phyloP scores from a whole-genome alignment of 1,284 basidiomycete genomes.

The Thecaphora frezii region DNA sequence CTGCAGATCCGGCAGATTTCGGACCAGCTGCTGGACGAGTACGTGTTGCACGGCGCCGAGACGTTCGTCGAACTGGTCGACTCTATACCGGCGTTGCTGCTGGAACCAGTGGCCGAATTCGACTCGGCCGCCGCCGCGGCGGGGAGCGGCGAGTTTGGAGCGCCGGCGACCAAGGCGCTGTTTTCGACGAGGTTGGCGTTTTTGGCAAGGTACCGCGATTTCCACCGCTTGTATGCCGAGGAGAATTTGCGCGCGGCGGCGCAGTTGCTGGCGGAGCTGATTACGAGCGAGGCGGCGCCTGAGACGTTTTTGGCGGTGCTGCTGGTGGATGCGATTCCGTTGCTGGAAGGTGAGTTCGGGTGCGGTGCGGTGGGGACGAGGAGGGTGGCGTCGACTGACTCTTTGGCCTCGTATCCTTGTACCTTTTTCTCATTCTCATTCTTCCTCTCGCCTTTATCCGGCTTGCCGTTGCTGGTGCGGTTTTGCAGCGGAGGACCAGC shows the following conservation, averaged over 20 bases:
- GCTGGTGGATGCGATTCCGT: slow-evolving; percentile 50
- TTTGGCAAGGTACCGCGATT: slow-evolving; percentile 53
- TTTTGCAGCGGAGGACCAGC: slow-evolving; percentile 1
- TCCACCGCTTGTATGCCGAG: slow-evolving; percentile 43
- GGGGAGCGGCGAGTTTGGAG: slow-evolving; percentile 6
- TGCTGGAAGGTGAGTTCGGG: slow-evolving; percentile 31
- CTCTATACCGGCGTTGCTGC: slow-evolving; percentile 44
- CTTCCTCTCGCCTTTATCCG: background rate
- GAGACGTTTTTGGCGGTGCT: slow-evolving; percentile 52
- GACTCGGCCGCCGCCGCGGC: slow-evolving; percentile 12
- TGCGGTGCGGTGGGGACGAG: too few species aligned
- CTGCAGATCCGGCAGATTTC: slow-evolving; percentile 45
- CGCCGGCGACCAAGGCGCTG: slow-evolving; percentile 25
- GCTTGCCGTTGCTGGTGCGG: too few species aligned
- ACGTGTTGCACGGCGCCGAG: slow-evolving; percentile 39
- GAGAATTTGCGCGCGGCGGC: slow-evolving; percentile 41
- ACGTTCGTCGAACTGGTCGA: slow-evolving; percentile 48
- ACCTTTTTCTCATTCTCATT: background rate
- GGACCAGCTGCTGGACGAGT: slow-evolving; percentile 48
- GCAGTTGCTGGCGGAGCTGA: slow-evolving; percentile 40
- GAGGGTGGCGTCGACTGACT: too few species aligned
- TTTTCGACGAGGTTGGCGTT: slow-evolving; percentile 49
- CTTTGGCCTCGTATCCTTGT: slow-evolving; percentile 1
- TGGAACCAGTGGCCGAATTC: slow-evolving; percentile 21
- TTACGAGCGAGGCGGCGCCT: slow-evolving; percentile 51